A percentile compares a stretch with the other conserved stretches of the same genome.
Conservation (phyloP, 192 early-diverging fungal genomes). For the Backusella morwellensis region DNA sequence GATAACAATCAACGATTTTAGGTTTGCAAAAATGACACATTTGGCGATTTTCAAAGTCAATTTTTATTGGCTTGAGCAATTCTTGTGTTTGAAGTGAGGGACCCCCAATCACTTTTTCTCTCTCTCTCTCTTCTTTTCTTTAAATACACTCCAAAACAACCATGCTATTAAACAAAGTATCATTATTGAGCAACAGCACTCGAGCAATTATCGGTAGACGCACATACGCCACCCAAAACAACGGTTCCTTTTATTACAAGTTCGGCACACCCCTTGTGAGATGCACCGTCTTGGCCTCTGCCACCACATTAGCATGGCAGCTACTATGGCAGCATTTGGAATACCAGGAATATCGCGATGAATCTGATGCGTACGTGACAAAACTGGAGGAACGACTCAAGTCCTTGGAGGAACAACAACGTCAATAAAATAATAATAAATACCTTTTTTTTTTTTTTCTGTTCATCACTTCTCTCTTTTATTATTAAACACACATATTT, state of each 20-base stretch:
- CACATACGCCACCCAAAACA: not conserved
- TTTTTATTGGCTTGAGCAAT: not conserved
- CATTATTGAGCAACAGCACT: not conserved
- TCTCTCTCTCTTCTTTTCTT: not conserved
- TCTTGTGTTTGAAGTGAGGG: not conserved
- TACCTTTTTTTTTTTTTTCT: not conserved
- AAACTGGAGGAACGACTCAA: constrained; percentile 28
- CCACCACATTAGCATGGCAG: constrained; percentile 27
- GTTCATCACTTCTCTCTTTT: too few relatives aligned
- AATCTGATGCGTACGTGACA: constrained; percentile 15
- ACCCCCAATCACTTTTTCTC: not conserved
- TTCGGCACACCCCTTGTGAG: constrained; percentile 35
- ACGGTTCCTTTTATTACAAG: constrained; percentile 29
- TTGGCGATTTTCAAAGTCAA: not conserved
- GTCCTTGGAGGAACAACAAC: constrained; percentile 15
- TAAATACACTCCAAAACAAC: not conserved
- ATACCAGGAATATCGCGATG: constrained; percentile 35
- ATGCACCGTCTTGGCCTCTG: constrained; percentile 30
- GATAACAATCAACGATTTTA: too few relatives aligned
- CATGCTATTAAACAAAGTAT: not conserved
- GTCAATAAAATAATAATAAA: not conserved
- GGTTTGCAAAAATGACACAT: too few relatives aligned
- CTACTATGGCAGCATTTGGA: constrained; percentile 29
- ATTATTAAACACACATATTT: not conserved
- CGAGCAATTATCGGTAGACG: not conserved